Evolutionary conservation across 257 asterid species (phyloP).

Genomic region (Scutellaria barbata): DNA sequence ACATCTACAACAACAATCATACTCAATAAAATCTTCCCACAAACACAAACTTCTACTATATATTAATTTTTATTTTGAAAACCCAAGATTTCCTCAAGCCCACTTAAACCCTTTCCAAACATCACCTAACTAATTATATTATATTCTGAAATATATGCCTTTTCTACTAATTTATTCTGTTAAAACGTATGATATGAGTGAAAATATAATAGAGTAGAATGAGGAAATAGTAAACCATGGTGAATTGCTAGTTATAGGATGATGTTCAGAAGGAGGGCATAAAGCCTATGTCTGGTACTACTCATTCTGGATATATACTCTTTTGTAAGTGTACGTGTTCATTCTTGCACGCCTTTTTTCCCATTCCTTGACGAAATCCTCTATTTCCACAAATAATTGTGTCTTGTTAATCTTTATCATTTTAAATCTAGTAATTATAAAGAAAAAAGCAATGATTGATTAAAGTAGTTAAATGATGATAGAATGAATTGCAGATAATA

Average conservation of each 20-base stretch:
- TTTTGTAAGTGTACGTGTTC: slow-evolving; percentile 1
- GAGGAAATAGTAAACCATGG: slow-evolving; percentile 40
- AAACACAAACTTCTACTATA: too few species aligned
- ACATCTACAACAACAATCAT: too few species aligned
- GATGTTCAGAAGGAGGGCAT: slow-evolving; percentile 41
- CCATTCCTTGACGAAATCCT: background rate
- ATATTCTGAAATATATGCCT: too few species aligned
- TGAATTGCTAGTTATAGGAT: slow-evolving; percentile 36
- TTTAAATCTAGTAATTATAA: too few species aligned
- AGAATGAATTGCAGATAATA: slow-evolving; percentile 73
- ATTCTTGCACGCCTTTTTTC: slow-evolving; percentile 41
- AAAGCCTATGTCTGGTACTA: slow-evolving; percentile 61
- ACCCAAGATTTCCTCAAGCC: too few species aligned
- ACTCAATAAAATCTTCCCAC: too few species aligned
- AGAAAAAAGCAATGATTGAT: too few species aligned
- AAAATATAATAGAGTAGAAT: slow-evolving; percentile 1
- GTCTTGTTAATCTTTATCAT: too few species aligned
- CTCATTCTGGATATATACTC: slow-evolving; percentile 26
- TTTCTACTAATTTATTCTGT: background rate
- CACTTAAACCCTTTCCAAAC: too few species aligned
- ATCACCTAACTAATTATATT: too few species aligned
- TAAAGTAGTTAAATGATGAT: too few species aligned
- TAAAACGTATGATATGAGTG: slow-evolving; percentile 15
- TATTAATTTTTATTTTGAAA: too few species aligned
- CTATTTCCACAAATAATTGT: background rate